phyloP scores from a whole-genome alignment of 305 asterid species.

The Andrographis paniculata region DNA sequence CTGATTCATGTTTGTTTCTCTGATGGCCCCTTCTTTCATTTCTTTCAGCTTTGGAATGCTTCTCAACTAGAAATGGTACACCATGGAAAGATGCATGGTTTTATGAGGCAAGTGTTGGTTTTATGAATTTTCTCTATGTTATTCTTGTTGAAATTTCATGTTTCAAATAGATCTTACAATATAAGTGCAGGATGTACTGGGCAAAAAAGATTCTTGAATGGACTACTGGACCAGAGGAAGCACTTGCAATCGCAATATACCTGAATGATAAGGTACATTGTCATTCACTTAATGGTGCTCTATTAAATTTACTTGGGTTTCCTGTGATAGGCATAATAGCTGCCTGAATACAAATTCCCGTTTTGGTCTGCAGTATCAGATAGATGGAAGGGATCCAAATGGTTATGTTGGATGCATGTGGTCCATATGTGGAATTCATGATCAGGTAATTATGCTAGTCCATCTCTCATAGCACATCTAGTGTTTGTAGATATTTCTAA shows the following conservation, averaged over 20 bases:
- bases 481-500: too few species aligned
- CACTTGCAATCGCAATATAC: slow-evolving; percentile 63
- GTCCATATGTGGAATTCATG: slow-evolving; percentile 95
- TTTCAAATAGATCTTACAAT: background rate
- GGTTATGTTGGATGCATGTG: slow-evolving; percentile 99
- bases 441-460: slow-evolving; percentile 47
- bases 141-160: slow-evolving; percentile 1
- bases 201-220: slow-evolving; percentile 98
- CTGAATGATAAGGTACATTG: slow-evolving; percentile 74
- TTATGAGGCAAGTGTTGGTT: slow-evolving; percentile 66
- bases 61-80: slow-evolving; percentile 90
- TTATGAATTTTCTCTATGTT: slow-evolving; percentile 2
- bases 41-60: slow-evolving; percentile 95
- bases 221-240: slow-evolving; percentile 92
- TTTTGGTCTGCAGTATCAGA: slow-evolving; percentile 51
- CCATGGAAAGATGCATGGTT: slow-evolving; percentile 94
- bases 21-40: slow-evolving; percentile 6
- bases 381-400: slow-evolving; percentile 91
- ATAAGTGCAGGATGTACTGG: slow-evolving; percentile 87
- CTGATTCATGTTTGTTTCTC: slow-evolving; percentile 7
- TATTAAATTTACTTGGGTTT: slow-evolving; percentile 4
- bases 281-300: background rate
- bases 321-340: too few species aligned
- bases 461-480: background rate
- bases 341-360: too few species aligned